phyloP scores from a whole-genome alignment of 2,329 filamentous ascomycete species.

The Corinectria fuckeliana region DNA sequence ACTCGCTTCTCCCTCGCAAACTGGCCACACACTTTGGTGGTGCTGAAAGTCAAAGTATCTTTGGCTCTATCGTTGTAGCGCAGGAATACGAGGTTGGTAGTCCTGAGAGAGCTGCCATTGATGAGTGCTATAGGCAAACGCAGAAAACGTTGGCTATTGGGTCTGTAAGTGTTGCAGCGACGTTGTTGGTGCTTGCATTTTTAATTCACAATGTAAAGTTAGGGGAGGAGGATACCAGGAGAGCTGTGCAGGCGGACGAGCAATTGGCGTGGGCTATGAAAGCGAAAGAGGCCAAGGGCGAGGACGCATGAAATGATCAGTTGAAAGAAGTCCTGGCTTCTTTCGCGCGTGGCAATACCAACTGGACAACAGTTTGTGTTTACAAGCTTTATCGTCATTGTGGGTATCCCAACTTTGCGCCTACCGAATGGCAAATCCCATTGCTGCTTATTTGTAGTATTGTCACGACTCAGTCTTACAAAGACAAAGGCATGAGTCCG shows the following conservation, averaged over 20 bases:
- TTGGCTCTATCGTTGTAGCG: background rate
- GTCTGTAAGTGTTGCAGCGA: background rate
- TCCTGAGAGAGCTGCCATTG: background rate
- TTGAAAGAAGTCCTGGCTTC: background rate
- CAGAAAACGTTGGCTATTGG: background rate
- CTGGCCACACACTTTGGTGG: conserved; percentile 15
- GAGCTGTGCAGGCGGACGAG: background rate
- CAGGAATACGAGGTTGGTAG: background rate
- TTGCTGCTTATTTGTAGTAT: no score
- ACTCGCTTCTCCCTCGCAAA: conserved; percentile 21
- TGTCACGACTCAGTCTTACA: no score
- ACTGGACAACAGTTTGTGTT: no score
- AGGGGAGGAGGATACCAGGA: background rate
- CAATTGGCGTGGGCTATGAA: background rate
- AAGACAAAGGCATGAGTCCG: no score
- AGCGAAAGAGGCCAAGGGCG: background rate
- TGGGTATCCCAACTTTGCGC: no score
- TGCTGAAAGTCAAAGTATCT: background rate
- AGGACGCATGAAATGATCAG: background rate
- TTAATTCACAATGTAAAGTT: background rate
- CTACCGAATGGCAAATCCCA: no score
- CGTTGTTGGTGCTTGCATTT: background rate
- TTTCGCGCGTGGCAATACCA: no score
- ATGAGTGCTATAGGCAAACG: background rate
- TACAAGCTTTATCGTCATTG: no score